Evolutionary conservation across 2,329 filamentous ascomycete species (phyloP).

Genomic region (Calonectria montana): DNA sequence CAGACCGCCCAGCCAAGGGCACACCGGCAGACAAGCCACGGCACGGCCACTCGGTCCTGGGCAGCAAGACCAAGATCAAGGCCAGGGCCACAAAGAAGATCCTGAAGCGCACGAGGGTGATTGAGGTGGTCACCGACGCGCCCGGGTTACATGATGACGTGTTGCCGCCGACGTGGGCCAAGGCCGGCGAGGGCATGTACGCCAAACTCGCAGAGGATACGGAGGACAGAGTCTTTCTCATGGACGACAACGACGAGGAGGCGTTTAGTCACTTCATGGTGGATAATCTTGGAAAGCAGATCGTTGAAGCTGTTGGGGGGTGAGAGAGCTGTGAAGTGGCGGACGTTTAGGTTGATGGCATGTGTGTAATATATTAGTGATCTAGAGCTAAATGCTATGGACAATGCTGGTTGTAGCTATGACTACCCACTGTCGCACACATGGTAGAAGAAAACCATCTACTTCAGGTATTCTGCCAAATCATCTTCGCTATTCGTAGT

Average conservation of each 20-base stretch:
- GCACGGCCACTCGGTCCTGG: constrained; percentile 44
- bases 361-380: neutral
- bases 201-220: constrained; percentile 51
- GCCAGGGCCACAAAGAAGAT: constrained; percentile 49
- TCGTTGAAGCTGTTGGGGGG: constrained; percentile 45
- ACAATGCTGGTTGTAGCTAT: neutral
- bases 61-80: constrained; percentile 44
- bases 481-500: too few species aligned
- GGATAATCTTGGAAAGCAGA: constrained; percentile 51
- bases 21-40: constrained; percentile 40
- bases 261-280: constrained; percentile 58
- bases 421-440: too few species aligned
- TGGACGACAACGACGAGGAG: constrained; percentile 55
- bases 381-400: neutral
- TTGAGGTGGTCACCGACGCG: constrained; percentile 42
- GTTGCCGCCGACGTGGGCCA: constrained; percentile 54
- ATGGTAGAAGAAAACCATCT: neutral
- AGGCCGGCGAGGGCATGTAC: constrained; percentile 54
- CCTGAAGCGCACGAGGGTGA: constrained; percentile 43
- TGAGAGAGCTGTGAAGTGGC: constrained; percentile 1
- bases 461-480: too few species aligned
- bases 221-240: constrained; percentile 50
- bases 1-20: constrained; percentile 23
- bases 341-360: neutral
- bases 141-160: constrained; percentile 47